Conservation (phyloP, 2,329 filamentous ascomycete species). For the Stromatinia cepivora region DNA sequence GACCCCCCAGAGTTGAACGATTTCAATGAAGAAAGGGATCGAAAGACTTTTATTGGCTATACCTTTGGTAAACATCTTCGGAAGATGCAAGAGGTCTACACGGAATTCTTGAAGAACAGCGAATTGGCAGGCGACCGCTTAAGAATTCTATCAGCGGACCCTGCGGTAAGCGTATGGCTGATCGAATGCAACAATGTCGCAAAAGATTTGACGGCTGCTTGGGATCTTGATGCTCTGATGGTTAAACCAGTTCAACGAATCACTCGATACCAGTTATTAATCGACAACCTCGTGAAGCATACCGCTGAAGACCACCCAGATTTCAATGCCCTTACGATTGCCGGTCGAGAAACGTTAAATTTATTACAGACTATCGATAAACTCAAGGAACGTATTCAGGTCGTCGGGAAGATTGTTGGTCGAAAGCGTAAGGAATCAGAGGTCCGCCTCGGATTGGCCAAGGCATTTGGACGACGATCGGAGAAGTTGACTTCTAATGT, state of each 20-base stretch:
- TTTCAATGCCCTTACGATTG: conserved; percentile 59
- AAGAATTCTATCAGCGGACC: conserved; percentile 62
- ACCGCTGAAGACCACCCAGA: conserved; percentile 86
- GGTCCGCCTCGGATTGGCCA: conserved; percentile 78
- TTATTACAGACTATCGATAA: conserved; percentile 89
- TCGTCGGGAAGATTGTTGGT: conserved; percentile 82
- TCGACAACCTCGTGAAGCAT: conserved; percentile 75
- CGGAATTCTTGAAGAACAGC: conserved; percentile 63
- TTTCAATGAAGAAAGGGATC: conserved; percentile 39
- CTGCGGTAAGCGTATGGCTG: conserved; percentile 77
- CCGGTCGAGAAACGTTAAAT: conserved; percentile 57
- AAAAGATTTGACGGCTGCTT: conserved; percentile 87
- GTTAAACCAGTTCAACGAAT: conserved; percentile 96
- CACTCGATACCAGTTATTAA: conserved; percentile 86
- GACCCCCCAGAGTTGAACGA: conserved; percentile 35
- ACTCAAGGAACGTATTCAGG: conserved; percentile 89
- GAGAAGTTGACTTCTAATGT: conserved; percentile 61
- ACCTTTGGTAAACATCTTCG: conserved; percentile 51
- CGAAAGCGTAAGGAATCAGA: conserved; percentile 88
- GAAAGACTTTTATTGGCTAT: conserved; percentile 38
- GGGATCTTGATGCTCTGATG: conserved; percentile 93
- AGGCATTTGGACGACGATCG: conserved; percentile 78
- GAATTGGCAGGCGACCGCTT: conserved; percentile 62
- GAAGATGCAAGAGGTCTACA: conserved; percentile 60
- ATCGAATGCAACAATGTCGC: conserved; percentile 91